phyloP scores from a whole-genome alignment of 345 rosid genomes.

The Moringa oleifera region DNA sequence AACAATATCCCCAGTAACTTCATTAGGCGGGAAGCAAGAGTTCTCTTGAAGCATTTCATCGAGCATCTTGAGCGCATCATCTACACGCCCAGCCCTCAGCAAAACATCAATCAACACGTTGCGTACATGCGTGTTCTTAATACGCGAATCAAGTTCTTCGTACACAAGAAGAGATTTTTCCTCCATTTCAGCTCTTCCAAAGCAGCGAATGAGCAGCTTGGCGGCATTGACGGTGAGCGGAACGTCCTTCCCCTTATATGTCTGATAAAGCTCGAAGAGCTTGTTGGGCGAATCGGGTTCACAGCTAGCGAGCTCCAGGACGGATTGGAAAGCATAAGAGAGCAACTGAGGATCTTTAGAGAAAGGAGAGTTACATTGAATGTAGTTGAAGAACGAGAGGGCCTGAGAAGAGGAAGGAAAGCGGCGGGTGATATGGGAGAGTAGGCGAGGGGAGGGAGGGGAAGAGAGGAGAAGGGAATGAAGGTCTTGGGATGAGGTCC shows the following conservation, averaged over 20 bases:
- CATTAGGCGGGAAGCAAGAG: slow-evolving; percentile 36
- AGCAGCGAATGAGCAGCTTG: slow-evolving; percentile 40
- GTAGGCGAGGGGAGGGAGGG: slow-evolving; percentile 28
- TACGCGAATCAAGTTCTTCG: slow-evolving; percentile 26
- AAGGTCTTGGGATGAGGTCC: slow-evolving; percentile 42
- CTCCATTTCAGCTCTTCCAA: slow-evolving; percentile 44
- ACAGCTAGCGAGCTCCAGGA: slow-evolving; percentile 44
- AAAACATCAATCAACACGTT: slow-evolving; percentile 33
- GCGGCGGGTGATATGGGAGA: slow-evolving; percentile 46
- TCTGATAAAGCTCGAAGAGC: slow-evolving; percentile 39
- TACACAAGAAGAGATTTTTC: slow-evolving; percentile 40
- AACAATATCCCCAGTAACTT: slow-evolving; percentile 37
- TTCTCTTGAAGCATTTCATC: slow-evolving; percentile 67
- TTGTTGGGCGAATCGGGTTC: slow-evolving; percentile 31
- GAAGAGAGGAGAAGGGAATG: slow-evolving; percentile 38
- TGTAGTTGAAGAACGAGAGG: slow-evolving; percentile 46
- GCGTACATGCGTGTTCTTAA: slow-evolving; percentile 37
- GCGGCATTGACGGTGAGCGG: slow-evolving; percentile 41
- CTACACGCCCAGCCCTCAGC: slow-evolving; percentile 30
- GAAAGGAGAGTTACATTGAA: slow-evolving; percentile 30
- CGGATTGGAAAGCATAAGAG: slow-evolving; percentile 50
- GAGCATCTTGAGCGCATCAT: slow-evolving; percentile 66
- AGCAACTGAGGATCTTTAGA: slow-evolving; percentile 23
- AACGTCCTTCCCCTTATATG: slow-evolving; percentile 41
- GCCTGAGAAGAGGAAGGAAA: slow-evolving; percentile 51